phyloP scores from a whole-genome alignment of 1,139 yeast genomes.

The Geotrichum carabidarum region DNA sequence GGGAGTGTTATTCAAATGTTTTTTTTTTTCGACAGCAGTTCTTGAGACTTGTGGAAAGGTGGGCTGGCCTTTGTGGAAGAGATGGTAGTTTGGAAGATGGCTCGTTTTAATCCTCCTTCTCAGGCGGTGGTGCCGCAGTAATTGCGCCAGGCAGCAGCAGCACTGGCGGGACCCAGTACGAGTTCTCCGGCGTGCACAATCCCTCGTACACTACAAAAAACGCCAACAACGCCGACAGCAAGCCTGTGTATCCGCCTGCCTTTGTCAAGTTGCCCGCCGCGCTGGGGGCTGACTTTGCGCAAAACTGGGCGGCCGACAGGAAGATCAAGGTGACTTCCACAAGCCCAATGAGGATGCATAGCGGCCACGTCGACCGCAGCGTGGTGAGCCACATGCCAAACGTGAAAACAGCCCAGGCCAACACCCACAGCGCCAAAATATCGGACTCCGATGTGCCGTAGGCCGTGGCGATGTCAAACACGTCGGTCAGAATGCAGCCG shows the following conservation, averaged over 20 bases:
- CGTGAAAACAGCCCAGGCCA: slow-evolving; percentile 80
- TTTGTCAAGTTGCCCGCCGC: slow-evolving; percentile 42
- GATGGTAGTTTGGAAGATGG: too few relatives aligned
- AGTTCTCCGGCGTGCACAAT: slow-evolving; percentile 65
- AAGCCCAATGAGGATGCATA: slow-evolving; percentile 60
- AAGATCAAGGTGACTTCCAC: slow-evolving; percentile 65
- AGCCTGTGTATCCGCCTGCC: slow-evolving; percentile 79
- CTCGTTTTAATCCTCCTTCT: neutral
- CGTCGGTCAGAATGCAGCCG: slow-evolving; percentile 65
- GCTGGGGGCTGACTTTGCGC: slow-evolving; percentile 23
- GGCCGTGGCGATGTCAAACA: slow-evolving; percentile 68
- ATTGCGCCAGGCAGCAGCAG: slow-evolving; percentile 35
- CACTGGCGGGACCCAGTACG: slow-evolving; percentile 57
- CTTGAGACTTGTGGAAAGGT: too few relatives aligned
- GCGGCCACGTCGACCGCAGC: slow-evolving; percentile 72
- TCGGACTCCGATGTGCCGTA: slow-evolving; percentile 44
- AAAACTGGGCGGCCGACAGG: slow-evolving; percentile 56
- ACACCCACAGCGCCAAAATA: slow-evolving; percentile 68
- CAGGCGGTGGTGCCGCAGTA: neutral
- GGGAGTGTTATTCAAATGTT: too few relatives aligned
- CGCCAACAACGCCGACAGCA: slow-evolving; percentile 69
- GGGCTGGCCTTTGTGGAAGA: too few relatives aligned
- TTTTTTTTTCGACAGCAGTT: too few relatives aligned
- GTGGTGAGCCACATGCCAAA: slow-evolving; percentile 62
- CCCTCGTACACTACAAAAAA: slow-evolving; percentile 92